Percentiles rank a stretch among this genome's conserved stretches.
Conservation (phyloP, 2,329 filamentous ascomycete genomes). For the Aspergillus pseudoviridinutans region DNA sequence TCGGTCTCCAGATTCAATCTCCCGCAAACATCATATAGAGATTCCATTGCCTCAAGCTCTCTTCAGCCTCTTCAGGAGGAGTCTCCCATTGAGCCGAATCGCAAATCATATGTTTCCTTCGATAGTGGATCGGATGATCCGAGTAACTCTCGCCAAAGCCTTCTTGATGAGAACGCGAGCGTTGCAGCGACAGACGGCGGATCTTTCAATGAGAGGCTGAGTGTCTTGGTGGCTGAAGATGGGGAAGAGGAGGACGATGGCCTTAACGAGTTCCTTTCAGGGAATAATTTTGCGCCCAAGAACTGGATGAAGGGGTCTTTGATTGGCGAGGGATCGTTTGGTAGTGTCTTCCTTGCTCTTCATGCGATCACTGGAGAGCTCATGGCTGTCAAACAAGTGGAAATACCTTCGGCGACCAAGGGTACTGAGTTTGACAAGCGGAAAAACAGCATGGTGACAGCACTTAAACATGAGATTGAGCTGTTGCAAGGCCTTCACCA, state of each 20-base stretch:
- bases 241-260: conserved; percentile 90
- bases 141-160: conserved; percentile 72
- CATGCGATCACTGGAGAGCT: conserved; percentile 96
- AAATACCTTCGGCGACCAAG: conserved; percentile 76
- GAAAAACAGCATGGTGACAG: conserved; percentile 98
- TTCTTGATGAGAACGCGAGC: conserved; percentile 78
- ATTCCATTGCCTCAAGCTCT: conserved; percentile 84
- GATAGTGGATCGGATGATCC: conserved; percentile 65
- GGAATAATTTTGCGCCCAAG: conserved; percentile 92
- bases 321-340: conserved; percentile 95
- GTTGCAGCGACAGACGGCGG: conserved; percentile 60
- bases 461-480: conserved; percentile 92
- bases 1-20: conserved; percentile 58
- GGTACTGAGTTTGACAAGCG: conserved; percentile 76
- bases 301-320: conserved; percentile 99
- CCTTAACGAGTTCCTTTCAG: conserved; percentile 81
- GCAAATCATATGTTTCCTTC: conserved; percentile 89
- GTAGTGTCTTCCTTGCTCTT: conserved; percentile 88
- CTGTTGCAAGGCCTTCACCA: conserved; percentile 91
- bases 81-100: conserved; percentile 76
- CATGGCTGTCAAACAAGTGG: conserved; percentile 97
- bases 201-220: conserved; percentile 77
- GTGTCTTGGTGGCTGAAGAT: conserved; percentile 80
- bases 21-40: conserved; percentile 65
- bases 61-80: conserved; percentile 90